Base-by-base conservation (phyloP, 2,329 filamentous ascomycete genomes). In the Xylariaceae sp. region DNA sequence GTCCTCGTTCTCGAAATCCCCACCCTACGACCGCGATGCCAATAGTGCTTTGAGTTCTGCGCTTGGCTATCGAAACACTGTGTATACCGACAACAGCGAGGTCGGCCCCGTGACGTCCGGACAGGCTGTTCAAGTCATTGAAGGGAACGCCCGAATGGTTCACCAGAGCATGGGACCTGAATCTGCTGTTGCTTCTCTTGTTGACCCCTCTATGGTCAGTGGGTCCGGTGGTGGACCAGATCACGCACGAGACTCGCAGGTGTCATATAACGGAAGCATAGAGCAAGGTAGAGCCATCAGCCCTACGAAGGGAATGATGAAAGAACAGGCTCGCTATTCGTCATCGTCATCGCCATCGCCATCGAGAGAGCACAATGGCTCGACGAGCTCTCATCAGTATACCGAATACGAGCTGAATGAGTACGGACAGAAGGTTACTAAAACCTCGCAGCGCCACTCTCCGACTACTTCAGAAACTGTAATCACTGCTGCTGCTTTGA, bases 121-220 rank as follows among this genome's bases (percentile, higher is more conserved):
- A 37, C 88, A 90, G 66, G 84, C 89, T 58, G 85, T 96, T 30
- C 84, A 83, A 35, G 84, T 83, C 17, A 76, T 91, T 51, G 88
- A 83, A 48, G 86, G 86, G 9, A 96, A 90, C 66, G 88, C 91
- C 1, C 82, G 90, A 65, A 88, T 91, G 69, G 82, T 95, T 2
- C 86, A 92, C 66, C 86, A 84, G 1, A 85, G 84, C 1, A 71
- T 86, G 39, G 90, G 83, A 1, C 86, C 96, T 0, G 92, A 97
- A 73, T 97, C 92, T 11, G 89, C 89, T 8, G 92, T 97, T 9
- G 93, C 93, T 6, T 97, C 91, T 0, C 77, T 82, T 73, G 72
- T 84, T 13, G 82, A 84, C 3, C 82, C 82, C 55, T 95, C 91
- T 1, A 83, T 88, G 10, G 71, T 96, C 56, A 92, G 75, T 11